Conservation (phyloP, 164 flowering plant species). For the Sextonia rubra region DNA sequence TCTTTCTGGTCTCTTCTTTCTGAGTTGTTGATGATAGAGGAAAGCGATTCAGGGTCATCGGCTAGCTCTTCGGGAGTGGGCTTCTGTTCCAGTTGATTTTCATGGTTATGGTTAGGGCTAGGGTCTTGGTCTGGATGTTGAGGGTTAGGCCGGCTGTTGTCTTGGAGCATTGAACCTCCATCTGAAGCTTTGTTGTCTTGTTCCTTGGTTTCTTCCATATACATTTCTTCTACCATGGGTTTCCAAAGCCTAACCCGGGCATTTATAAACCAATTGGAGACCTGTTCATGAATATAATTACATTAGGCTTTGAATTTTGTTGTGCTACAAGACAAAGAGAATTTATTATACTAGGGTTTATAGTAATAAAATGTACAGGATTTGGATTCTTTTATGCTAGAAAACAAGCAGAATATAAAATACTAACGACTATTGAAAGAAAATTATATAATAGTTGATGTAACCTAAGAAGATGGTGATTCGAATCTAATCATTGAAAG, state of each 20-base stretch:
- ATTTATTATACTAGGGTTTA: neutral
- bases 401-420: neutral
- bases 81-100: constrained; percentile 40
- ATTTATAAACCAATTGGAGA: constrained; percentile 96
- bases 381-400: neutral
- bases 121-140: constrained; percentile 6
- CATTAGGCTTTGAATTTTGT: neutral
- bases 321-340: neutral
- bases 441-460: neutral
- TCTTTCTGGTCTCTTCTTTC: constrained; percentile 26
- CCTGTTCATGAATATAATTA: constrained; percentile 34
- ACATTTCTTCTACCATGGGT: constrained; percentile 98
- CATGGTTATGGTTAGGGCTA: constrained; percentile 10
- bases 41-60: constrained; percentile 66
- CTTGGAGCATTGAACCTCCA: constrained; percentile 21
- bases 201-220: constrained; percentile 83
- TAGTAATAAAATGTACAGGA: neutral
- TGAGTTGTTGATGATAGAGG: constrained; percentile 58
- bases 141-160: constrained; percentile 20
- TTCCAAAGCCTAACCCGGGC: constrained; percentile 98
- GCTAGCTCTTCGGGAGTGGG: constrained; percentile 55
- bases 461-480: constrained; percentile 3
- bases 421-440: neutral
- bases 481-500: constrained; percentile 12
- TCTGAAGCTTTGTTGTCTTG: constrained; percentile 34